Percentiles rank a stretch among this genome's conserved stretches.
Conservation (phyloP, 202 grass and related monocot genomes). For the Schoenoplectus triqueter region DNA sequence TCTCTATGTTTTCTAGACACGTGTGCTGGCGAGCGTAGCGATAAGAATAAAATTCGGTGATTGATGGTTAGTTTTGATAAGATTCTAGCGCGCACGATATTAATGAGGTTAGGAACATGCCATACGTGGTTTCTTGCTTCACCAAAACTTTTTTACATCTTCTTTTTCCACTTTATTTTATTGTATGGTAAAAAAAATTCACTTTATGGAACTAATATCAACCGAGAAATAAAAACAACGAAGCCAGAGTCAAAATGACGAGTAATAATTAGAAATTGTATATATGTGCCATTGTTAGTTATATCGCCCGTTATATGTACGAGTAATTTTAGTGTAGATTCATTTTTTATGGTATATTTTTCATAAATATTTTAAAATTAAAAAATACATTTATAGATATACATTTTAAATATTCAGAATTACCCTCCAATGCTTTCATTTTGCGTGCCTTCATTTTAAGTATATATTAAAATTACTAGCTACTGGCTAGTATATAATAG, state of each 20-base stretch:
- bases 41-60: conserved; percentile 12
- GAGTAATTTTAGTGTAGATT: too few relatives aligned
- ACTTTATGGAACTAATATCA: neutral
- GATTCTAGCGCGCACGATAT: neutral
- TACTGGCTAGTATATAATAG: too few relatives aligned
- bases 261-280: neutral
- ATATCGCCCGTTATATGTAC: too few relatives aligned
- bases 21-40: neutral
- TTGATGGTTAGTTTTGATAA: conserved; percentile 12
- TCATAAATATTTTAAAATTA: too few relatives aligned
- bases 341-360: too few relatives aligned
- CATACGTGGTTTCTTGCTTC: neutral
- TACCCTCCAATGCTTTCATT: too few relatives aligned
- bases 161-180: neutral
- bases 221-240: neutral
- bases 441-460: too few relatives aligned
- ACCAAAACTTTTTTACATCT: neutral
- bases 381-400: too few relatives aligned
- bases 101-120: neutral
- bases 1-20: too few relatives aligned
- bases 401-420: too few relatives aligned
- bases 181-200: neutral
- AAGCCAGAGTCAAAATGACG: neutral
- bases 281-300: neutral
- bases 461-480: too few relatives aligned